Evolutionary conservation across 805 yeast species (phyloP).

Genomic region (Lipomyces oligophaga): DNA sequence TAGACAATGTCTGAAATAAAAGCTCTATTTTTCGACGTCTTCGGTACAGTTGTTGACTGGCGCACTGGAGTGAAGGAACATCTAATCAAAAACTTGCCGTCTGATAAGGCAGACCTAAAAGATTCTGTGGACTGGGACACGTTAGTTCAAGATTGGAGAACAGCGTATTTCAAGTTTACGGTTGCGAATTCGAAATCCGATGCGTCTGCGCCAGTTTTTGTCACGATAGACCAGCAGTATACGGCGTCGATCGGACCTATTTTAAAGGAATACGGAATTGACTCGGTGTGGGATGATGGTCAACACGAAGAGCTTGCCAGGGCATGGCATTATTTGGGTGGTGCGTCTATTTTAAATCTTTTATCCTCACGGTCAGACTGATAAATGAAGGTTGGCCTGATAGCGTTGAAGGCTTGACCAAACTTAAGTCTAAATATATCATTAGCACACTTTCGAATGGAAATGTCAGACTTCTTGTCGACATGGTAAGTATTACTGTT

Average conservation of each 20-base stretch:
- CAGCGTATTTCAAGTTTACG: constrained; percentile 15
- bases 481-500: constrained; percentile 14
- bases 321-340: constrained; percentile 23
- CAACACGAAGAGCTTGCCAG: constrained; percentile 19
- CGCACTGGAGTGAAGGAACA: constrained; percentile 13
- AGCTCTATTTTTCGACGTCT: constrained; percentile 24
- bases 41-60: constrained; percentile 29
- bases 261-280: constrained; percentile 12
- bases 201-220: constrained; percentile 1
- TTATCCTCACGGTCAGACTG: not conserved
- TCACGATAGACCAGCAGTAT: constrained; percentile 20
- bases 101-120: not conserved
- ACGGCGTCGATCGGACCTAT: constrained; percentile 5
- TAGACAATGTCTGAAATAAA: constrained; percentile 13
- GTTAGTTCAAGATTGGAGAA: constrained; percentile 22
- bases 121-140: constrained; percentile 15
- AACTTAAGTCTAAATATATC: constrained; percentile 20
- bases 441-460: constrained; percentile 25
- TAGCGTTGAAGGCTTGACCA: constrained; percentile 19
- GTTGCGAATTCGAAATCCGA: constrained; percentile 1
- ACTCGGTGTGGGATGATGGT: constrained; percentile 5
- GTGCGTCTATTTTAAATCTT: constrained; percentile 4
- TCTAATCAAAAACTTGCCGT: constrained; percentile 3
- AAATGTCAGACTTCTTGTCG: constrained; percentile 20
- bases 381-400: constrained; percentile 22